Evolutionary conservation across 2,329 filamentous ascomycete genomes (phyloP).

Genomic region (Meredithiella fracta): DNA sequence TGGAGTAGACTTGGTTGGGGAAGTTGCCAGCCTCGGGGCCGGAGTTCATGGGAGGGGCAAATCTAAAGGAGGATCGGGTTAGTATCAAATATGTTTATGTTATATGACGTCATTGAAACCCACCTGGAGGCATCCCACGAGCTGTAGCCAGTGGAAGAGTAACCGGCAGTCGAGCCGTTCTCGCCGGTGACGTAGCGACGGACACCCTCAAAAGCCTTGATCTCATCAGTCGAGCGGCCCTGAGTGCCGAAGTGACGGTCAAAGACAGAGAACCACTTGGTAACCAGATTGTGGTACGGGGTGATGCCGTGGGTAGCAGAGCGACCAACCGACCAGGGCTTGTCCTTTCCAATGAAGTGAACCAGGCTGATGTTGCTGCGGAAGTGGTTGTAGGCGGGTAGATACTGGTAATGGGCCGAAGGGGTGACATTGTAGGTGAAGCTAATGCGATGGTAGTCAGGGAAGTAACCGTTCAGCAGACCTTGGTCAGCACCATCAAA

Average conservation of each 20-base stretch:
- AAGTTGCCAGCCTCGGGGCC: conserved; percentile 71
- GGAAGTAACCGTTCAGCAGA: conserved; percentile 85
- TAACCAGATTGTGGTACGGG: conserved; percentile 54
- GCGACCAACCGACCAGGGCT: conserved; percentile 67
- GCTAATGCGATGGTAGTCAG: conserved; percentile 71
- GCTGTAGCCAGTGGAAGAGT: conserved; percentile 10
- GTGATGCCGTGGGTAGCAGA: conserved; percentile 23
- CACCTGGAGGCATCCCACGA: conserved; percentile 16
- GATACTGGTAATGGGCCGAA: conserved; percentile 91
- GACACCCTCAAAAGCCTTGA: conserved; percentile 22
- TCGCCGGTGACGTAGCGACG: conserved; percentile 40
- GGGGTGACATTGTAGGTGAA: conserved; percentile 97
- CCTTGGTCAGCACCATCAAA: conserved; percentile 97
- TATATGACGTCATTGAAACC: neutral
- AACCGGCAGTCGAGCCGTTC: conserved; percentile 19
- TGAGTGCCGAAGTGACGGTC: conserved; percentile 60
- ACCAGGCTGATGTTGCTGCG: conserved; percentile 77
- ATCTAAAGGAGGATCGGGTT: conserved; percentile 6
- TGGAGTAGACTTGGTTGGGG: conserved; percentile 60
- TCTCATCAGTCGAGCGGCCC: conserved; percentile 10
- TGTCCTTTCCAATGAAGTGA: conserved; percentile 84
- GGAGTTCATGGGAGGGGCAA: conserved; percentile 12
- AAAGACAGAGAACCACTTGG: conserved; percentile 87
- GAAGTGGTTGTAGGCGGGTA: conserved; percentile 87
- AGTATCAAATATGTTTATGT: neutral